phyloP scores from a whole-genome alignment of 257 asterid genomes.

The Ballota nigra region DNA sequence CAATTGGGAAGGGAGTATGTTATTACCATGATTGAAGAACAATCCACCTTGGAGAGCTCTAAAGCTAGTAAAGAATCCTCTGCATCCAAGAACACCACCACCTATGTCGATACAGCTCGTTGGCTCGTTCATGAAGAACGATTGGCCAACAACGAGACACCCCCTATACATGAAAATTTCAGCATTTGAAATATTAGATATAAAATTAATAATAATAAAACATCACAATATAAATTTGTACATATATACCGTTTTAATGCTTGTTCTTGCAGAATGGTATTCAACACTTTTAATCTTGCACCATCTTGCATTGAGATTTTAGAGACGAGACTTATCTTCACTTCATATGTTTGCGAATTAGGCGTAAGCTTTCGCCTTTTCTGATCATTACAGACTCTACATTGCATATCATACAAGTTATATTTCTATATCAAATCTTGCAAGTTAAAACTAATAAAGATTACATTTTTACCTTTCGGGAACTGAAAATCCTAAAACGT shows the following conservation, averaged over 20 bases:
- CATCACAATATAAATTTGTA: neutral
- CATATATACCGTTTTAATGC: conserved; percentile 36
- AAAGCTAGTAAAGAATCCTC: conserved; percentile 53
- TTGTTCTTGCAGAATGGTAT: conserved; percentile 38
- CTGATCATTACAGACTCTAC: conserved; percentile 28
- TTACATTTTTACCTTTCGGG: conserved; percentile 22
- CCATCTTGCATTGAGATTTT: conserved; percentile 29
- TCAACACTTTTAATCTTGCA: conserved; percentile 35
- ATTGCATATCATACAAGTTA: neutral
- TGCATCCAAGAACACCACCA: conserved; percentile 46
- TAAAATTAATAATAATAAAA: neutral
- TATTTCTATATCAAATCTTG: neutral
- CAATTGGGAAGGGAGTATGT: neutral
- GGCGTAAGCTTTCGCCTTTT: conserved; percentile 40
- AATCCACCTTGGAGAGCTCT: conserved; percentile 49
- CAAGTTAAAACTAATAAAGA: neutral
- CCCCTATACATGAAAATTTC: conserved; percentile 32
- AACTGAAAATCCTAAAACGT: conserved; percentile 39
- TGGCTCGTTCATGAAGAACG: conserved; percentile 35
- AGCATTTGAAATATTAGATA: neutral
- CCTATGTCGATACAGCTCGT: conserved; percentile 37
- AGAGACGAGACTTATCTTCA: conserved; percentile 34
- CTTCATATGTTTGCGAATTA: conserved; percentile 26
- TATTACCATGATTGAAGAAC: conserved; percentile 44
- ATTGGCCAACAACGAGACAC: conserved; percentile 43